phyloP scores from a whole-genome alignment of 2,329 filamentous ascomycete genomes.

The Tolypocladium inflatum region DNA sequence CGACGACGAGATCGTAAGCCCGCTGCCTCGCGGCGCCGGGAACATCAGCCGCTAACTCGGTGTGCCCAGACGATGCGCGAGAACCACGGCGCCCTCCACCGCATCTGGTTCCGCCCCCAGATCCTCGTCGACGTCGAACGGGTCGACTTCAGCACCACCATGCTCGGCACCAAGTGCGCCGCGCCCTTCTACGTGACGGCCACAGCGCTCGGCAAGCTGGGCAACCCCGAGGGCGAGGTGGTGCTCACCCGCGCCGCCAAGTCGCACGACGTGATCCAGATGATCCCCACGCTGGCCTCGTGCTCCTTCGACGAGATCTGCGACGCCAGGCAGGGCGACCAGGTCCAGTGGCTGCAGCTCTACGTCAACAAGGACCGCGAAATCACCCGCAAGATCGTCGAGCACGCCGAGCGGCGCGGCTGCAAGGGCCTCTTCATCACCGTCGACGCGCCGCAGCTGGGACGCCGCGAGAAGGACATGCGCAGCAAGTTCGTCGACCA shows the following conservation, averaged over 20 bases:
- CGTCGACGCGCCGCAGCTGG: constrained; percentile 92
- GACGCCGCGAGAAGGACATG: constrained; percentile 96
- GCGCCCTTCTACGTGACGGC: constrained; percentile 96
- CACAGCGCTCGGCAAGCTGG: constrained; percentile 90
- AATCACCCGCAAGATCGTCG: constrained; percentile 82
- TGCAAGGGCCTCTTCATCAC: constrained; percentile 98
- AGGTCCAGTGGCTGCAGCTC: constrained; percentile 93
- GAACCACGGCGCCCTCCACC: constrained; percentile 93
- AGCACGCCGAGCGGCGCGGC: constrained; percentile 83
- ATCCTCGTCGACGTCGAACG: constrained; percentile 84
- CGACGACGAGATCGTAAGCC: constrained; percentile 32
- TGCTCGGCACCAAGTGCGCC: constrained; percentile 78
- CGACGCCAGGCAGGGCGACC: constrained; percentile 67
- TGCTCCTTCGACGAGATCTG: constrained; percentile 97
- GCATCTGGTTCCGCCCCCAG: constrained; percentile 90
- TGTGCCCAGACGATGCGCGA: constrained; percentile 70
- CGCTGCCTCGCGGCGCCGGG: no score
- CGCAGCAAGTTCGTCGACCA: constrained; percentile 80
- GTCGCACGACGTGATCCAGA: constrained; percentile 88
- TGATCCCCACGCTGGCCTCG: constrained; percentile 95
- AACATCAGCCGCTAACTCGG: background rate
- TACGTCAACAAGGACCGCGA: constrained; percentile 94
- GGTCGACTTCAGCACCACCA: constrained; percentile 80
- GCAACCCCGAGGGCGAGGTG: constrained; percentile 88
- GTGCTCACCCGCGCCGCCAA: constrained; percentile 75